Base-by-base conservation (phyloP, 352 stramenopile genomes). In the Globisporangium paroecandrum region DNA sequence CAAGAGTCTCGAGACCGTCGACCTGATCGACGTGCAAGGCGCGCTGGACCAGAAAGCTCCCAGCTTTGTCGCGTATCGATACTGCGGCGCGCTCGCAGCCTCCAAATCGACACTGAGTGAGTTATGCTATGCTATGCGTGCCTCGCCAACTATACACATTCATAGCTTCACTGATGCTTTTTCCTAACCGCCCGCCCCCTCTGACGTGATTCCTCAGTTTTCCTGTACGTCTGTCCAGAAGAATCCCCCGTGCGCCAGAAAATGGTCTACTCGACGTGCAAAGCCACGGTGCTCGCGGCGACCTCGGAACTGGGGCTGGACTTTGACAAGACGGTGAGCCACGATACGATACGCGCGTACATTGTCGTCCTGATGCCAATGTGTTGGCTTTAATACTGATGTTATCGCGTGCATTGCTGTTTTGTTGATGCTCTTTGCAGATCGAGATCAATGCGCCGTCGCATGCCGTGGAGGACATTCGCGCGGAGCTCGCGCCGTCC, bases 201-300 rank as follows among this genome's bases (percentile, higher is more conserved):
- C 18, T 3, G n/a, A 10, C 9, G n/a, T 54, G 5, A 60, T 34
- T 4, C 7, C 41, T 43, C 36, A 93, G 87, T 97, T 43, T 96
- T 97, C 65, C 77, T 97, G 69, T 97, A 97, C 66, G 87, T 94
- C 29, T 97, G 91, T 54, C 91, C 91, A 0, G 91, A 97, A 68
- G 87, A 95, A 22, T 80, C 88, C 0, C 80, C 89, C 7, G 82
- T 97, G 58, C 83, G 90, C 15, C 71, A 91, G 55, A 97, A 97
- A 77, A 97, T 97, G 90, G 89, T 93, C 15, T 96, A 97, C 70
- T 97, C 90, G 56, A 95, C 90, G 5, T 90, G 83, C 64, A 97
- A 97, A 63, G 89, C 90, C 22, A 94, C 86, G 15, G 79, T 97
- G 25, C 76, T 96, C 27, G 81, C 82, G n/a, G 85, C 77, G 1